These are phyloP conservation scores for Balamuthia mandrillaris DNA, from an alignment of 208 protist species.

Conservation along the genomic window DNA sequence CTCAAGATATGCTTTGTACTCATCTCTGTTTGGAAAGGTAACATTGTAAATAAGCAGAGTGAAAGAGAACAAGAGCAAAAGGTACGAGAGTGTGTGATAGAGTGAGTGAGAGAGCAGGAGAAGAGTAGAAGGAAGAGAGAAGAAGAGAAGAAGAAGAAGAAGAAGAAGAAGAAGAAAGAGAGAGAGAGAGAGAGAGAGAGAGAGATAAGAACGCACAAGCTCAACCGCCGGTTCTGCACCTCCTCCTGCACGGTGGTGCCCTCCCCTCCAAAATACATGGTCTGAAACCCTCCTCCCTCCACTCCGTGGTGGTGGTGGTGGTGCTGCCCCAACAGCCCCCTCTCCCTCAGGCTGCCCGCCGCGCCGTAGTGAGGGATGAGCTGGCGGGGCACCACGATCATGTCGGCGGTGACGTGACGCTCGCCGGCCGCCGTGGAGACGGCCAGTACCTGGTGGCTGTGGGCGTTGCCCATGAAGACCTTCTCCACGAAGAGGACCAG, in stretches of 20 bases:
- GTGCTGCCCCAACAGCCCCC: too few relatives aligned
- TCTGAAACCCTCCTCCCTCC: not conserved
- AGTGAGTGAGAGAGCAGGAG: not conserved
- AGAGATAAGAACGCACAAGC: not conserved
- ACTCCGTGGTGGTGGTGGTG: too few relatives aligned
- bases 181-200: not conserved
- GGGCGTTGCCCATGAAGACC: not conserved
- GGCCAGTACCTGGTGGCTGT: too few relatives aligned
- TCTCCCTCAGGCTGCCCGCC: too few relatives aligned
- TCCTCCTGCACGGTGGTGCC: not conserved
- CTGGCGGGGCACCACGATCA: not conserved
- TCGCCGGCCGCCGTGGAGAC: not conserved
- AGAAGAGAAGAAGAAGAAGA: not conserved
- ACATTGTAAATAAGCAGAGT: not conserved
- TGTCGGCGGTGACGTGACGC: not conserved
- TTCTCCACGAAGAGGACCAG: constrained; percentile 25
- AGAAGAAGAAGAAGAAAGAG: not conserved
- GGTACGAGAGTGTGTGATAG: not conserved
- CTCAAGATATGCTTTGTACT: not conserved
- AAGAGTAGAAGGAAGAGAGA: not conserved
- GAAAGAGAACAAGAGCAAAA: not conserved
- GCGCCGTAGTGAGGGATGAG: constrained; percentile 37
- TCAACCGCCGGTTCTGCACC: not conserved
- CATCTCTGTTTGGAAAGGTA: not conserved
- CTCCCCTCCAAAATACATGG: not conserved